phyloP scores from a whole-genome alignment of 768 basidiomycete genomes.

The Psilocybe subaeruginosa region DNA sequence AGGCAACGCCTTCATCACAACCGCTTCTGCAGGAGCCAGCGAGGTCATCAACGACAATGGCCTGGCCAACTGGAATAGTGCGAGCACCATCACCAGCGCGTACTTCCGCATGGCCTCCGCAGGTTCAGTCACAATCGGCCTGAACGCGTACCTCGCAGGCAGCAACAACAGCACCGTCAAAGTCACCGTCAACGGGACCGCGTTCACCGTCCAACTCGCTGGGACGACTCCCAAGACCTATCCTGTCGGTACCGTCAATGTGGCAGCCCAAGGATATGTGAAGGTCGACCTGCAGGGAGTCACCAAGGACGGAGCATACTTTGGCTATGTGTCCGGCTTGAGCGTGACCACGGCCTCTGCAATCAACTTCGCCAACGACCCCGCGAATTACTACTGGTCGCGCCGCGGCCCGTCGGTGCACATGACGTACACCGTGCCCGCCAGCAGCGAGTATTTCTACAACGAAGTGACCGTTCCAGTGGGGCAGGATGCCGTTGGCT shows the following conservation, averaged over 20 bases:
- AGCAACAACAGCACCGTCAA: conserved; percentile 18
- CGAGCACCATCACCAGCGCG: conserved; percentile 14
- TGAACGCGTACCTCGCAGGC: conserved; percentile 19
- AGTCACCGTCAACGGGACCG: conserved; percentile 17
- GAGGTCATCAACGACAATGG: conserved; percentile 19
- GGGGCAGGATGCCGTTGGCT: conserved; percentile 15
- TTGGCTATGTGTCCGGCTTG: conserved; percentile 18
- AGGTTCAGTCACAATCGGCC: conserved; percentile 11
- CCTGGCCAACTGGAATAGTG: conserved; percentile 18
- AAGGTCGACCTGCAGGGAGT: conserved; percentile 19
- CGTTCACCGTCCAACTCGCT: conserved; percentile 13
- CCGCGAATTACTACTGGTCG: conserved; percentile 20
- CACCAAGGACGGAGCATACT: conserved; percentile 16
- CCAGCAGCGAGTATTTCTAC: conserved; percentile 19
- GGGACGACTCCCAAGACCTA: conserved; percentile 17
- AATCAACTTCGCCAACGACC: conserved; percentile 17
- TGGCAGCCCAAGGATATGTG: conserved; percentile 16
- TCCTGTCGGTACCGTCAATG: conserved; percentile 16
- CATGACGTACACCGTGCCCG: conserved; percentile 15
- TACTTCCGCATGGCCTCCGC: conserved; percentile 19
- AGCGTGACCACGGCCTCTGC: conserved; percentile 16
- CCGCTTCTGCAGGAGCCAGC: conserved; percentile 1
- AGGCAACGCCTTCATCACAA: conserved; percentile 17
- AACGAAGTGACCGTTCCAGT: conserved; percentile 21
- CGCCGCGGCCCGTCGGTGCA: conserved; percentile 20